phyloP scores from a whole-genome alignment of 164 flowering plant species.

The Santalum album region DNA sequence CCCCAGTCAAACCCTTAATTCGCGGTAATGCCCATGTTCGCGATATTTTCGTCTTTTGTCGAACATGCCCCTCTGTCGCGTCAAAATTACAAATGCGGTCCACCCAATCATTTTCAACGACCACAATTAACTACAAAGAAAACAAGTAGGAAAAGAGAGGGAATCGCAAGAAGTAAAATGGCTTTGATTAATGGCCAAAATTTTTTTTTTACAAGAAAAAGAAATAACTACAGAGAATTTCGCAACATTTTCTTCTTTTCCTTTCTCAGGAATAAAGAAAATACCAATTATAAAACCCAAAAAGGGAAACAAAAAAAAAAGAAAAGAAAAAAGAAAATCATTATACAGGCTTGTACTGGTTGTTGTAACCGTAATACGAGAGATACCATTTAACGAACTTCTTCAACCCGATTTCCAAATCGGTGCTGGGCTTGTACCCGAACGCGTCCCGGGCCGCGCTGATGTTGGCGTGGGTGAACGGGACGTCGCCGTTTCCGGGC shows the following conservation, averaged over 20 bases:
- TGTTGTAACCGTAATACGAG: conserved; percentile 57
- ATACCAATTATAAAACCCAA: neutral
- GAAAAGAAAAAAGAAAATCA: conserved; percentile 3
- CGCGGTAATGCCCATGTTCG: too few species aligned
- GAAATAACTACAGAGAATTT: too few species aligned
- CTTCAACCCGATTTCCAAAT: conserved; percentile 73
- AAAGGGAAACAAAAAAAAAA: conserved; percentile 4
- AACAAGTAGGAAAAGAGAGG: too few species aligned
- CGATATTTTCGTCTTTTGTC: too few species aligned
- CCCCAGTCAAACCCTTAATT: too few species aligned
- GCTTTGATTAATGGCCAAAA: too few species aligned
- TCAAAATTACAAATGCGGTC: too few species aligned
- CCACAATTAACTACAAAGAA: too few species aligned
- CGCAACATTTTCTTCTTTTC: conserved; percentile 1
- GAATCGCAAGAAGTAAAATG: too few species aligned
- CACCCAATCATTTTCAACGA: too few species aligned
- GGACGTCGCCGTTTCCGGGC: conserved; percentile 86
- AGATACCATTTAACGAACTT: conserved; percentile 56
- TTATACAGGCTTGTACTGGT: conserved; percentile 47
- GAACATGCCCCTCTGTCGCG: too few species aligned
- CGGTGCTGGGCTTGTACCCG: conserved; percentile 72
- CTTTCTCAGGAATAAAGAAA: neutral
- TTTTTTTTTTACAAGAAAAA: conserved; percentile 4
- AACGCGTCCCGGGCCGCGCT: conserved; percentile 23
- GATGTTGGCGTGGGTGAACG: conserved; percentile 25